Conservation (phyloP, 371 early-diverging fungal genomes). For the Haplosporangium sp. region DNA sequence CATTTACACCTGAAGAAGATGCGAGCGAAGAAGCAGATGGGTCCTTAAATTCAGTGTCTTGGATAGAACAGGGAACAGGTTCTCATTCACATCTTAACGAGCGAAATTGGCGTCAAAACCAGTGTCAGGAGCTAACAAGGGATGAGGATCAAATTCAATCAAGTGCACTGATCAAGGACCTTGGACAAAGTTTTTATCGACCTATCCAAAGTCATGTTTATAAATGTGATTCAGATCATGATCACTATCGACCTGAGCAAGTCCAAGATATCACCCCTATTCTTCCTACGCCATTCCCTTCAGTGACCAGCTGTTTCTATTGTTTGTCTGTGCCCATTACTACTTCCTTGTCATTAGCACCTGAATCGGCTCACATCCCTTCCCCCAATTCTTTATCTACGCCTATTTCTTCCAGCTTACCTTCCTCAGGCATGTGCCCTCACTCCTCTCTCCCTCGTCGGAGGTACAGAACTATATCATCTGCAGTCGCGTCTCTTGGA, state of each 20-base stretch:
- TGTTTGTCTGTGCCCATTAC: constrained; percentile 20
- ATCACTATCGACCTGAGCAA: background rate
- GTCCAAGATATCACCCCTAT: constrained; percentile 17
- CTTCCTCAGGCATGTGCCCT: constrained; percentile 10
- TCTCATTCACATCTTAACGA: constrained; percentile 3
- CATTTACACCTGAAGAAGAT: background rate
- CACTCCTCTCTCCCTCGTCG: constrained; percentile 11
- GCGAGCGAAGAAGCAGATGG: background rate
- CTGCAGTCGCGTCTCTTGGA: constrained; percentile 26
- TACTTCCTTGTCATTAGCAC: constrained; percentile 2
- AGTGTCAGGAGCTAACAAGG: constrained; percentile 10
- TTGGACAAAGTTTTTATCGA: background rate
- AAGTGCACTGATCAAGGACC: constrained; percentile 7
- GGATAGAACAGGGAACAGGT: background rate
- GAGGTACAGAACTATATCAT: constrained; percentile 27
- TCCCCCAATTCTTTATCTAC: background rate
- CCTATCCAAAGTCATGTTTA: constrained; percentile 3
- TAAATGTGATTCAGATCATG: constrained; percentile 16
- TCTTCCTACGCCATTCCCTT: background rate
- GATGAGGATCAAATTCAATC: constrained; percentile 14
- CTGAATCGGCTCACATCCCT: constrained; percentile 6
- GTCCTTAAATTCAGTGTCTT: constrained; percentile 7
- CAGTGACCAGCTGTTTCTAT: constrained; percentile 1
- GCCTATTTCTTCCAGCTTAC: background rate
- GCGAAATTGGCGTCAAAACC: constrained; percentile 1